Conservation (phyloP, 139 green algal species). For the Coelastrella sp. region DNA sequence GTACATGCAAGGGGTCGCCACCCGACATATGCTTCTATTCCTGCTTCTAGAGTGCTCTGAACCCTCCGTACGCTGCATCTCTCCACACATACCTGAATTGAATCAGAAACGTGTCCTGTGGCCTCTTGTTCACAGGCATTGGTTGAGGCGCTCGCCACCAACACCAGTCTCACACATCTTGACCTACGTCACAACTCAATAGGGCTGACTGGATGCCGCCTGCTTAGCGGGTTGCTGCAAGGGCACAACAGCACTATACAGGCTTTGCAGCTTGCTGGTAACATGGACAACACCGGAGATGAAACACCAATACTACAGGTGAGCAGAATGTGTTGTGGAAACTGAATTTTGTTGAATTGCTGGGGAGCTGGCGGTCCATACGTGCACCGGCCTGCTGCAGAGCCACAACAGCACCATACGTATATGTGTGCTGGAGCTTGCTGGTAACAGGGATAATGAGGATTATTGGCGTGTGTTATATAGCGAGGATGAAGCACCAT, state of each 20-base stretch:
- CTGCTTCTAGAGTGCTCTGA: too few species aligned
- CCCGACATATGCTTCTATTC: too few species aligned
- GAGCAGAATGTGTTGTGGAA: not conserved
- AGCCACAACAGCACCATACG: too few species aligned
- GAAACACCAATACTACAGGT: conserved; percentile 37
- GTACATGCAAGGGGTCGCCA: too few species aligned
- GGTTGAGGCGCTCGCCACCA: conserved; percentile 12
- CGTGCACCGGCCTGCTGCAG: too few species aligned
- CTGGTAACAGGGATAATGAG: too few species aligned
- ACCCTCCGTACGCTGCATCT: too few species aligned
- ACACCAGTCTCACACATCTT: conserved; percentile 17
- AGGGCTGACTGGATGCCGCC: conserved; percentile 4
- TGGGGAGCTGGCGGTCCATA: too few species aligned
- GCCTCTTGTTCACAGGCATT: conserved; percentile 1
- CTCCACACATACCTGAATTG: not conserved
- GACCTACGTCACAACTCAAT: conserved; percentile 38
- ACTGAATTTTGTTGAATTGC: not conserved
- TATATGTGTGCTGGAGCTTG: too few species aligned
- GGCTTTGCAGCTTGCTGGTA: conserved; percentile 2
- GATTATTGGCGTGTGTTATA: too few species aligned
- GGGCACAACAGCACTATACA: conserved; percentile 37
- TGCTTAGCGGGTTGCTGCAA: conserved; percentile 27
- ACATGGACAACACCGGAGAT: conserved; percentile 12
- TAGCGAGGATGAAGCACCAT: too few species aligned
- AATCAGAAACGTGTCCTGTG: not conserved